Percentiles rank a stretch among this genome's conserved stretches.
These are phyloP conservation scores for Bimuria novae-zelandiae DNA, from an alignment of 2,329 filamentous ascomycete genomes.

Conservation along the genomic window DNA sequence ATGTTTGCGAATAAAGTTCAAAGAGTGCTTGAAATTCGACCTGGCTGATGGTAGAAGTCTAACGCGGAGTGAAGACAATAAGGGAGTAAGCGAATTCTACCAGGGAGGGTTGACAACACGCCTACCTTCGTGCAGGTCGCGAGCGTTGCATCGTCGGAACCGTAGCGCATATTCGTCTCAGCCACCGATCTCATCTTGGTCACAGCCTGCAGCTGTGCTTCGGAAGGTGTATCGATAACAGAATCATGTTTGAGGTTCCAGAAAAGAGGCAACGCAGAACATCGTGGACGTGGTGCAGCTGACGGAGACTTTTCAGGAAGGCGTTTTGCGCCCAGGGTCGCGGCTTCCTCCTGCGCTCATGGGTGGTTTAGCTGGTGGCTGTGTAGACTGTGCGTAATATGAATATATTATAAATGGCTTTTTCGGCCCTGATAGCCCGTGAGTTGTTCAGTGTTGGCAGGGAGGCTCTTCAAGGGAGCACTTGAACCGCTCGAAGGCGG, in stretches of 20 bases:
- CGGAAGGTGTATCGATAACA: slow-evolving; percentile 26
- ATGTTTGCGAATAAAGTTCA: background rate
- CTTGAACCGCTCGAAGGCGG: no score
- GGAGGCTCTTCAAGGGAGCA: no score
- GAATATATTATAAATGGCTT: no score
- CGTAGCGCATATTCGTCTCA: slow-evolving; percentile 7
- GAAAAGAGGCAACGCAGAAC: background rate
- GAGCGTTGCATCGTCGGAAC: slow-evolving; percentile 14
- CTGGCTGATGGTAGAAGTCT: slow-evolving; percentile 11
- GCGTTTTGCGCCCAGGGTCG: no score
- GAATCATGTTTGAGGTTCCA: slow-evolving; percentile 2
- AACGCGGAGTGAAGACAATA: slow-evolving; percentile 8
- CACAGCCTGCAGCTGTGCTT: slow-evolving; percentile 18
- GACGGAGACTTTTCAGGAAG: background rate
- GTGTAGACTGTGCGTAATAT: no score
- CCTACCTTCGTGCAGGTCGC: no score
- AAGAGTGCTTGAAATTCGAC: background rate
- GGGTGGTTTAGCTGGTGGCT: no score
- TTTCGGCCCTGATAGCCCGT: no score
- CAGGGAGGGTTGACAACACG: background rate
- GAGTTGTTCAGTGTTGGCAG: no score
- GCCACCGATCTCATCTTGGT: no score
- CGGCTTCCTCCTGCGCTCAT: no score
- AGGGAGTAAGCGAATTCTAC: background rate
- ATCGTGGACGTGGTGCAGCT: background rate